These are phyloP conservation scores for Kazachstania taianensis DNA, from an alignment of 805 yeast genomes.

Conservation along the genomic window DNA sequence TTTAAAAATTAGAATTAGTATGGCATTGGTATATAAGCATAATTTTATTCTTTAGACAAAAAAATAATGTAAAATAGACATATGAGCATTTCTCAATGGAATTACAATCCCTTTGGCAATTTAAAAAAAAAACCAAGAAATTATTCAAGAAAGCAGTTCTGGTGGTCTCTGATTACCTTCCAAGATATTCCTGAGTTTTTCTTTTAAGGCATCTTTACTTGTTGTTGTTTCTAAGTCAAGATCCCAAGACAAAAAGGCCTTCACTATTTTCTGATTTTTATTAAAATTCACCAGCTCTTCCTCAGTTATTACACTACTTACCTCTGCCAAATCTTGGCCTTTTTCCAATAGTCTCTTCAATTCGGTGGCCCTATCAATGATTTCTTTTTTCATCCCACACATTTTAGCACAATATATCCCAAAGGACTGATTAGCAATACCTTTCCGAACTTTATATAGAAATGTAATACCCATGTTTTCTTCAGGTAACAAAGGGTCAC, in stretches of 20 bases:
- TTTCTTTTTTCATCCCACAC: conserved; percentile 28
- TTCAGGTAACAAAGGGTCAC: background rate
- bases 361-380: conserved; percentile 28
- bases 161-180: background rate
- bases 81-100: no score
- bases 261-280: conserved; percentile 15
- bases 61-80: conserved; percentile 2
- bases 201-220: conserved; percentile 3
- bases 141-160: background rate
- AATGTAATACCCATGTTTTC: conserved; percentile 22
- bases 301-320: conserved; percentile 9
- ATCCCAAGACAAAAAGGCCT: conserved; percentile 24
- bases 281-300: conserved; percentile 13
- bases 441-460: conserved; percentile 27
- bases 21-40: background rate
- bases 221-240: conserved; percentile 15
- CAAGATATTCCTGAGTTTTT: conserved; percentile 6
- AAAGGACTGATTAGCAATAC: conserved; percentile 28
- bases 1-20: conserved; percentile 29
- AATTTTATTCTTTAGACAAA: background rate
- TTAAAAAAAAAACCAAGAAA: no score
- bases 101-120: no score
- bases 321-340: conserved; percentile 15
- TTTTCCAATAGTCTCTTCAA: conserved; percentile 13
- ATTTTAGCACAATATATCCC: conserved; percentile 35